phyloP scores from a whole-genome alignment of 1,284 basidiomycete species.

The Boletus albobrunnescens region DNA sequence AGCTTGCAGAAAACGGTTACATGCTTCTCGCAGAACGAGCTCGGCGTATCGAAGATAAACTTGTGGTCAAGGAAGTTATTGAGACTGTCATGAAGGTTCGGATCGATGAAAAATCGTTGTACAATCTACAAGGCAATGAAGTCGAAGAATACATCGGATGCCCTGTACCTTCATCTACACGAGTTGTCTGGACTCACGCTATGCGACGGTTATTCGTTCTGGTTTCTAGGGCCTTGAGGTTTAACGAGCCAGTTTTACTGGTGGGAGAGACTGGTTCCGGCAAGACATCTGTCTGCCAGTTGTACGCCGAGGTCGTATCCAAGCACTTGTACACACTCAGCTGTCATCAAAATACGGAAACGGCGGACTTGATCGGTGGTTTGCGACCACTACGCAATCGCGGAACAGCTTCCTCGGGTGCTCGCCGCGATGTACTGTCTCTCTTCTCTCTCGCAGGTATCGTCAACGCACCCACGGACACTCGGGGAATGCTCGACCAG shows the following conservation, averaged over 20 bases:
- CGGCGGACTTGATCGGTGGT: conserved; percentile 93
- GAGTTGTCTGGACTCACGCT: conserved; percentile 86
- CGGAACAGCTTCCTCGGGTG: conserved; percentile 43
- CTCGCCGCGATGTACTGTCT: conserved; percentile 40
- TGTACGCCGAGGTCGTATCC: conserved; percentile 69
- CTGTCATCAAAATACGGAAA: conserved; percentile 99
- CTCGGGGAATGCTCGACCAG: conserved; percentile 37
- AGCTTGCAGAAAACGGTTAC: conserved; percentile 94
- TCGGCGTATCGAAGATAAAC: conserved; percentile 81
- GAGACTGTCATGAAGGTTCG: conserved; percentile 87
- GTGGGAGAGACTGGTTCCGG: conserved; percentile 98
- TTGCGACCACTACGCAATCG: conserved; percentile 91
- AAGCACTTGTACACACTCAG: conserved; percentile 77
- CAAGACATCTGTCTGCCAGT: conserved; percentile 95
- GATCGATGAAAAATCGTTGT: conserved; percentile 71
- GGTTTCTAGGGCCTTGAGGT: conserved; percentile 77
- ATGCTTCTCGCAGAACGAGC: conserved; percentile 96
- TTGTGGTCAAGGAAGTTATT: conserved; percentile 88
- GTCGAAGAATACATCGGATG: conserved; percentile 52
- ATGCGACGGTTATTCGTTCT: conserved; percentile 91
- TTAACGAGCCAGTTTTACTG: conserved; percentile 94
- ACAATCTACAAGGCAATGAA: conserved; percentile 57
- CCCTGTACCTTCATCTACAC: conserved; percentile 46
- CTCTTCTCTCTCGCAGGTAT: conserved; percentile 44
- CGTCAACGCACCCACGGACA: conserved; percentile 28